A percentile compares a stretch with the other conserved stretches of the same genome.
Evolutionary conservation across 345 rosid species (phyloP).

Genomic region (Eucalyptus tenuipes): DNA sequence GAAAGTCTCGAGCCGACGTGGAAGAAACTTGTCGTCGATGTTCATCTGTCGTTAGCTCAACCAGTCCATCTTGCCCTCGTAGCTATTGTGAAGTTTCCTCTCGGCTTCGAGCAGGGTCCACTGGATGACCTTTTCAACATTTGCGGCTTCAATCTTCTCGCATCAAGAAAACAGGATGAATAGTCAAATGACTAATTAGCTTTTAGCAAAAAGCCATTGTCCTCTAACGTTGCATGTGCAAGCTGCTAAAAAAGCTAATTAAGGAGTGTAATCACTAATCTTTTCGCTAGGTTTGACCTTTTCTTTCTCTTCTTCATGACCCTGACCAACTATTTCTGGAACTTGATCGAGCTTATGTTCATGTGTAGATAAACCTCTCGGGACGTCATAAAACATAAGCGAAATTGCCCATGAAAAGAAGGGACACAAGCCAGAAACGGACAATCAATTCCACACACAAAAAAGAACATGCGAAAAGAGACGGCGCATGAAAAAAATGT

Average conservation of each 20-base stretch:
- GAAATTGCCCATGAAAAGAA: not conserved
- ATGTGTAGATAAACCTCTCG: not conserved
- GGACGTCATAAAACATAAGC: not conserved
- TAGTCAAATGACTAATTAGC: not conserved
- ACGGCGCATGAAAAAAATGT: not conserved
- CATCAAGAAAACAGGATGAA: not conserved
- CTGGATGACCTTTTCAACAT: constrained; percentile 26
- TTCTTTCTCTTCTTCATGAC: not conserved
- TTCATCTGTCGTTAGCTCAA: not conserved
- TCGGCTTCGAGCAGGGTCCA: constrained; percentile 25
- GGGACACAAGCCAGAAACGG: not conserved
- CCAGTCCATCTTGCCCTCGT: not conserved
- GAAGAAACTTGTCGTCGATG: not conserved
- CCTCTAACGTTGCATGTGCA: not conserved
- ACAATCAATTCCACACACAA: not conserved
- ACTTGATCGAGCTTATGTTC: not conserved
- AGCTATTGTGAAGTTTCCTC: constrained; percentile 3
- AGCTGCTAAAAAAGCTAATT: not conserved
- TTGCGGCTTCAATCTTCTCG: constrained; percentile 34
- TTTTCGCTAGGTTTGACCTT: not conserved
- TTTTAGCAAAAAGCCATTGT: not conserved
- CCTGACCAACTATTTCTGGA: not conserved
- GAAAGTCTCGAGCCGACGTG: not conserved
- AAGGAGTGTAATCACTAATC: not conserved
- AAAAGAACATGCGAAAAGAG: not conserved